Conservation (phyloP, 2,329 filamentous ascomycete genomes). For the Alternaria gaisen region DNA sequence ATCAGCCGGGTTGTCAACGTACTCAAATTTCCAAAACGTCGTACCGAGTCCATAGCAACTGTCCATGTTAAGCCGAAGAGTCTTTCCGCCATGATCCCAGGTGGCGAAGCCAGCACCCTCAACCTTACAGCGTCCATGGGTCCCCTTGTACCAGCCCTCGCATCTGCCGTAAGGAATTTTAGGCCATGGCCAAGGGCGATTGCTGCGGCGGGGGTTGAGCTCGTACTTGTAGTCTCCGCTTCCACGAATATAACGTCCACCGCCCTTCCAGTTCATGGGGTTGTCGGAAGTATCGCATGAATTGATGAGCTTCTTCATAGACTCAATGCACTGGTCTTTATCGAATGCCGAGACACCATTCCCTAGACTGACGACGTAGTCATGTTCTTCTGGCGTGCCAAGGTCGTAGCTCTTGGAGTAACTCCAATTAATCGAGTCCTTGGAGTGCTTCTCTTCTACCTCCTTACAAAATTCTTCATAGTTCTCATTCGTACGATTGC, state of each 20-base stretch:
- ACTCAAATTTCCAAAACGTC: constrained; percentile 10
- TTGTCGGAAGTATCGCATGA: constrained; percentile 6
- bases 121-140: not conserved
- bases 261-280: constrained; percentile 14
- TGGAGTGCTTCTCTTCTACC: not conserved
- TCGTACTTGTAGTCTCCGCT: constrained; percentile 10
- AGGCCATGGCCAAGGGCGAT: constrained; percentile 1
- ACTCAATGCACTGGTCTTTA: constrained; percentile 2
- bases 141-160: constrained; percentile 10
- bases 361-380: not conserved
- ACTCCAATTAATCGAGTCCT: not conserved
- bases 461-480: constrained; percentile 1
- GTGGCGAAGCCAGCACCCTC: constrained; percentile 9
- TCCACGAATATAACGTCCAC: not conserved
- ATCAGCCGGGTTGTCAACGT: not conserved
- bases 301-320: constrained; percentile 3
- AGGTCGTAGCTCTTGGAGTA: constrained; percentile 1
- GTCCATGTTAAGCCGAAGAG: constrained; percentile 11
- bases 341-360: not conserved
- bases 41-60: constrained; percentile 12
- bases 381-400: constrained; percentile 1
- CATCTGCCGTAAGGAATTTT: constrained; percentile 2
- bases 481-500: not conserved
- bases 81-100: constrained; percentile 3
- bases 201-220: constrained; percentile 6